Base-by-base conservation (phyloP, 2,329 filamentous ascomycete genomes). In the Aspergillus chevalieri region DNA sequence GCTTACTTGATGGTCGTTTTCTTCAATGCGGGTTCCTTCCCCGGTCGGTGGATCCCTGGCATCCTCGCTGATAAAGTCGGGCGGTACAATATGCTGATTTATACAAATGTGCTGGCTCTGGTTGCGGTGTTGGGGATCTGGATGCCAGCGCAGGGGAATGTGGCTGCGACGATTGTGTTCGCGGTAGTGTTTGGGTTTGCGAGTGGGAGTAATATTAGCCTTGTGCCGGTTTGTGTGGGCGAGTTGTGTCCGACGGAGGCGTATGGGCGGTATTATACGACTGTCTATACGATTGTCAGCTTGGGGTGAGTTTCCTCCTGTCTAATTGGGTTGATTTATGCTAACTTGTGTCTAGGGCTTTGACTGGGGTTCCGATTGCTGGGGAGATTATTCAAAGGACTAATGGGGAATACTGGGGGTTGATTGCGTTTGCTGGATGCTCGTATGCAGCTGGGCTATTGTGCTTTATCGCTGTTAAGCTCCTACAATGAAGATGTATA, bases 171-270 rank as follows among this genome's bases (percentile, higher is more conserved):
- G 1, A 52, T 60, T 7, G 44, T 58, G n/a, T 60, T 62, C 30
- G 51, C 58, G 1, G 49, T 60, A 4, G 47, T 59, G 3, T 63
- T 73, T 47, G 69, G 70, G 1, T 71, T 73, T 47, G 64, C 56
- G 1, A 64, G 61, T 28, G 71, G 71, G 0, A 65, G 61, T 12
- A 71, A 70, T 39, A 65, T 73, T 45, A 67, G 63, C 34, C 47
- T 73, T 44, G 67, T 65, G 8, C 70, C 70, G 1, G 65, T 72
- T 1, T 78, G 74, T 51, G 64, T 78, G 2, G 72, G 74, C 2
- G 72, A 77, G 56, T 58, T 78, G 6, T 77, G 75, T 54, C 57
- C 61, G 1, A 67, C 65, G 0, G 61, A 69, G 39, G 59, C 68
- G 41, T 76, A 75, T 58, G 70, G 70, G 2, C 55, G 63, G n/a